Base-by-base conservation (phyloP, 139 green algal genomes). In the Coccomyxa sp. region DNA sequence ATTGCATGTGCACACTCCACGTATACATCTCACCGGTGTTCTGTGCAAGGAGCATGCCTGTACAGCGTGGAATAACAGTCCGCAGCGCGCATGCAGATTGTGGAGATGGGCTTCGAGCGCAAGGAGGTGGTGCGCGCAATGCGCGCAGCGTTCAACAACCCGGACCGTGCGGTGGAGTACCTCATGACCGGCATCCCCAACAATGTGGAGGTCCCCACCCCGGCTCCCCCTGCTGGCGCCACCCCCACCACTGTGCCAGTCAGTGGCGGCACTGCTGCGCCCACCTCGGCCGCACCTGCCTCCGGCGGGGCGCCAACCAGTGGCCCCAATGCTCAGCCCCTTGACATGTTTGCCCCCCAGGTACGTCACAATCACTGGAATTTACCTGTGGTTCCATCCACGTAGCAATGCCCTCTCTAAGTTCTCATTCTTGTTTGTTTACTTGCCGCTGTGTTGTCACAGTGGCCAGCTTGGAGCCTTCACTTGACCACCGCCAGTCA, bases 71-170 rank as follows among this genome's bases (percentile, higher is more conserved):
- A 51, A 11, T 51, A 3, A 51, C 38, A 51, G 38, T 51, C 3
- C 38, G 7, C 38, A 51, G 38, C 38, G 38, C 7, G 38, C 38
- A 60, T 67, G 57, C 85, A 90, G 84, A 98, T 99, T 45, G 86
- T 89, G 67, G 96, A 99, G 67, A 99, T 99, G 95, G 96, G 96
- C 59, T 98, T 98, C 84, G 79, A 91, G 57, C 83, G 88, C 4
- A 90, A 94, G 23, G 83, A 97, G 77, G 93, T 97, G 15, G 77
- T 93, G 63, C 86, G 89, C 12, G 97, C 97, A 0, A 95, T 99
- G 93, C 91, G 95, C 9, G 97, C 97, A 10, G 97, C 97, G 16
- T 99, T 96, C 92, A 99, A 99, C 93, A 99, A 99, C 92, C 96
- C 97, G 18, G 97, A 99, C 67, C 89, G 97, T 14, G 97, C 97